These are phyloP conservation scores for Mycena leptocephala DNA, from an alignment of 768 basidiomycete genomes.

Conservation along the genomic window DNA sequence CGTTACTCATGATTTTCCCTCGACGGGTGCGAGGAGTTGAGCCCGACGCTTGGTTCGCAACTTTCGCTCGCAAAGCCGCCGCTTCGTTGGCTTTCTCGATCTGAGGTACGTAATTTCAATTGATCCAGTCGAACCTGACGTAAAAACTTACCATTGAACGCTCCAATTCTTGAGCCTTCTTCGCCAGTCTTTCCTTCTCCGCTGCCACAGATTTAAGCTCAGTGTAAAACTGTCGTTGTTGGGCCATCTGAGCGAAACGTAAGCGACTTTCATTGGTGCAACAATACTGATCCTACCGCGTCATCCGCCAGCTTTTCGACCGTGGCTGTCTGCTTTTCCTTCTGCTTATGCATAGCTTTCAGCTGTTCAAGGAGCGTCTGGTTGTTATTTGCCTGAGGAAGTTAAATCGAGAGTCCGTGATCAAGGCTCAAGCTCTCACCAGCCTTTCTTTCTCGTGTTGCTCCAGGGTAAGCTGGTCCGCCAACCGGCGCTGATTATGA, in stretches of 20 bases:
- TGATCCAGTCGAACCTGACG: neutral
- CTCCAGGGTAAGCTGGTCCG: too few relatives aligned
- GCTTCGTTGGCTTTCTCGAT: neutral
- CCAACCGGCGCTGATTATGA: too few relatives aligned
- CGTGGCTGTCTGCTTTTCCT: too few relatives aligned
- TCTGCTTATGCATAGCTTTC: too few relatives aligned
- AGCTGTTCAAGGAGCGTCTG: too few relatives aligned
- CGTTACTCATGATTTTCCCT: neutral
- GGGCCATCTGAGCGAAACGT: neutral
- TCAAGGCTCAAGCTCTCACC: too few relatives aligned
- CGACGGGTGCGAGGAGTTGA: neutral
- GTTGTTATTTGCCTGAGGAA: too few relatives aligned
- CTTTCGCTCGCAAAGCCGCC: neutral
- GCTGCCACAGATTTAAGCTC: neutral
- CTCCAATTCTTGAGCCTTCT: neutral
- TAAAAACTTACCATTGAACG: neutral
- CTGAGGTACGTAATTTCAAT: neutral
- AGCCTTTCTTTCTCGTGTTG: too few relatives aligned
- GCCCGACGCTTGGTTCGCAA: neutral
- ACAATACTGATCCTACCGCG: too few relatives aligned
- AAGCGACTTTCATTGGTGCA: neutral
- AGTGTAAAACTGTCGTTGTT: neutral
- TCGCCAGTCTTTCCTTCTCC: neutral
- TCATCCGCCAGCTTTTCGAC: too few relatives aligned
- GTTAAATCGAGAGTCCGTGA: too few relatives aligned